Evolutionary conservation across 306 rosid genomes (phyloP).

Genomic region (Cicer chorassanicum): DNA sequence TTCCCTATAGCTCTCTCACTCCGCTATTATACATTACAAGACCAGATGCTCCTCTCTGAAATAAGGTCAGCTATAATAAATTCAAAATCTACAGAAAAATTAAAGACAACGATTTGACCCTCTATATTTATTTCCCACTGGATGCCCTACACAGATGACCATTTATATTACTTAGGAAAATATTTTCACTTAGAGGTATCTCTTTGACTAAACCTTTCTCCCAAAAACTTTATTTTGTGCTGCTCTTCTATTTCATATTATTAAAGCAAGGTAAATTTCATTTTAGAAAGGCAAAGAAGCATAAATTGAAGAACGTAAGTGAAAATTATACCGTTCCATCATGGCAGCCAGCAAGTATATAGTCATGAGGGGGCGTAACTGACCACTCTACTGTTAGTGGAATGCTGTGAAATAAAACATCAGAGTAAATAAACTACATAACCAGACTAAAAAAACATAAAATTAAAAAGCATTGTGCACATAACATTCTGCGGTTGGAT

Average conservation of each 20-base stretch:
- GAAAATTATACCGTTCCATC: constrained; percentile 82
- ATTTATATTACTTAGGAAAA: background rate
- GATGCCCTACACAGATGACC: background rate
- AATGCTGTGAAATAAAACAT: constrained; percentile 65
- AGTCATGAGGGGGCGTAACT: constrained; percentile 72
- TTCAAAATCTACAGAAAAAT: background rate
- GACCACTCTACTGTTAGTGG: constrained; percentile 97
- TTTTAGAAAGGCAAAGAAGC: constrained; percentile 16
- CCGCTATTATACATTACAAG: background rate
- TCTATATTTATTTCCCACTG: constrained; percentile 9
- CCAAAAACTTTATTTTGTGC: background rate
- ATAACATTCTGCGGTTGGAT: constrained; percentile 31
- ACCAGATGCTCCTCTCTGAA: background rate
- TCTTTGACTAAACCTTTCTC: background rate
- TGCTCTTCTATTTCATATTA: constrained; percentile 16
- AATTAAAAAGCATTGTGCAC: constrained; percentile 22
- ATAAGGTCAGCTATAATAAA: constrained; percentile 4
- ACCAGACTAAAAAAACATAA: constrained; percentile 13
- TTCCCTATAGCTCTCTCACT: background rate
- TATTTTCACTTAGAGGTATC: background rate
- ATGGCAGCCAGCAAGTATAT: constrained; percentile 87
- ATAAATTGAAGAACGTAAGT: constrained; percentile 32
- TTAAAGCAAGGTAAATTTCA: constrained; percentile 19
- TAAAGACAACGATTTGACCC: background rate
- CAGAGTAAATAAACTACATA: constrained; percentile 37